Evolutionary conservation across 805 yeast species (phyloP).

Genomic region (Starmerella bombi): DNA sequence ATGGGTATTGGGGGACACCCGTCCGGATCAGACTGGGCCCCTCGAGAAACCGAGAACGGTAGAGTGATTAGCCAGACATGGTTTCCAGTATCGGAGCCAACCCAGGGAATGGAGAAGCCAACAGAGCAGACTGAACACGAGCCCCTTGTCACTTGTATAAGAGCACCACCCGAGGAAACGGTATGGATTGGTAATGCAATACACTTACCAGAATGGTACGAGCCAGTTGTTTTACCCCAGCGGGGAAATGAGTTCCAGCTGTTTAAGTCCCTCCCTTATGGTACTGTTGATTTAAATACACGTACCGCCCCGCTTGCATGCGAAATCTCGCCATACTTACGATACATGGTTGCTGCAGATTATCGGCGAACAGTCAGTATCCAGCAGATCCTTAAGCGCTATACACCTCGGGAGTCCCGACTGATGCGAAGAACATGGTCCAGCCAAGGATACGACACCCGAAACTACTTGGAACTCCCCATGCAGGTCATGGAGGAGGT

Average conservation of each 20-base stretch:
- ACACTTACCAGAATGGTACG: slow-evolving; percentile 4
- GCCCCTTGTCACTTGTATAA: background rate
- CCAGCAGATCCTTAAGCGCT: slow-evolving; percentile 2
- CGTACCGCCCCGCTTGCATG: slow-evolving; percentile 4
- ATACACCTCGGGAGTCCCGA: slow-evolving; percentile 6
- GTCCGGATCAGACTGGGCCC: slow-evolving; percentile 26
- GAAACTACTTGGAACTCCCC: slow-evolving; percentile 10
- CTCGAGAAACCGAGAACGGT: slow-evolving; percentile 17
- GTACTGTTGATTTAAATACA: background rate
- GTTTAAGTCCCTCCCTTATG: background rate
- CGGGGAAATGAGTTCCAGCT: background rate
- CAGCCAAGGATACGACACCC: slow-evolving; percentile 12
- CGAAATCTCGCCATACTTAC: slow-evolving; percentile 24
- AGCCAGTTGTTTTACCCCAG: slow-evolving; percentile 1
- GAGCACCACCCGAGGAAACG: slow-evolving; percentile 11
- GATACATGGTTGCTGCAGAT: slow-evolving; percentile 25
- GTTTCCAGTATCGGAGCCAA: slow-evolving; percentile 5
- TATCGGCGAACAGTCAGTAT: slow-evolving; percentile 4
- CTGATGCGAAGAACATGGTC: slow-evolving; percentile 9
- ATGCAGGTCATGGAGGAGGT: too few relatives aligned
- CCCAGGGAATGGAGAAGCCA: background rate
- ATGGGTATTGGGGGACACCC: slow-evolving; percentile 26
- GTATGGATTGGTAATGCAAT: slow-evolving; percentile 3
- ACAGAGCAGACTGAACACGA: background rate
- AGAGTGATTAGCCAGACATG: slow-evolving; percentile 22